Evolutionary conservation across 2,329 filamentous ascomycete species (phyloP), one percentile per base, ranked within the genome.

Genomic region (Aspergillus vadensis): DNA sequence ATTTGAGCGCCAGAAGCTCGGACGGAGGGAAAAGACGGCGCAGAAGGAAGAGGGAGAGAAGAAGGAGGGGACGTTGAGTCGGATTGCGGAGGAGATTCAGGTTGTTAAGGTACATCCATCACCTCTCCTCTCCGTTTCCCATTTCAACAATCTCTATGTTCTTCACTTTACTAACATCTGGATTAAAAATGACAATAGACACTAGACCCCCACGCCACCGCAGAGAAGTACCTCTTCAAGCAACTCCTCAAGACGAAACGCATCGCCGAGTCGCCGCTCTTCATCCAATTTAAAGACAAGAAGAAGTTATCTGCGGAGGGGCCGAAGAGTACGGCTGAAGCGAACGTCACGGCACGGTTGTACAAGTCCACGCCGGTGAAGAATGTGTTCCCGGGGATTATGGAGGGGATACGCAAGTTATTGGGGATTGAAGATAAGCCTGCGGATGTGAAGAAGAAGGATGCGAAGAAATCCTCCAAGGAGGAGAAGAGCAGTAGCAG

Each of bases 1-100:
- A 10, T 86, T 88, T 65, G 86, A 89, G 72, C 78, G 85, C 53
- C 86, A 88, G 72, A 88, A 88, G 70, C 77, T 88, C 59, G 83
- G 85, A 21, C 79, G 86, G 14, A 77, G 86, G 59, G 81, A 83
- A 66, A 88, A 88, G 70, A 79, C 77, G 2, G 84, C 84, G 0
- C 77, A 74, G 43, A 17, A 7, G 5, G 65, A 72, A 7, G 78
- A 81, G 39, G 77, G 77, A 10, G 79, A 84, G 9, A 27, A 15
- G 25, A 53, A 55, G 32, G 63, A 67, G 5, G 70, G 73, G 23
- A 72, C 72, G 5, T 60, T 77, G 61, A 73, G 73, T 19, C 77
- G 85, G 5, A 70, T 88, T 32, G 77, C 82, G 32, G 79, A 78
- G 50, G 86, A 88, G 69, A 82, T 87, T 48, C 74, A 78, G 48